Conservation (phyloP, 2,329 filamentous ascomycete genomes). For the Trichocomaceae sp. region DNA sequence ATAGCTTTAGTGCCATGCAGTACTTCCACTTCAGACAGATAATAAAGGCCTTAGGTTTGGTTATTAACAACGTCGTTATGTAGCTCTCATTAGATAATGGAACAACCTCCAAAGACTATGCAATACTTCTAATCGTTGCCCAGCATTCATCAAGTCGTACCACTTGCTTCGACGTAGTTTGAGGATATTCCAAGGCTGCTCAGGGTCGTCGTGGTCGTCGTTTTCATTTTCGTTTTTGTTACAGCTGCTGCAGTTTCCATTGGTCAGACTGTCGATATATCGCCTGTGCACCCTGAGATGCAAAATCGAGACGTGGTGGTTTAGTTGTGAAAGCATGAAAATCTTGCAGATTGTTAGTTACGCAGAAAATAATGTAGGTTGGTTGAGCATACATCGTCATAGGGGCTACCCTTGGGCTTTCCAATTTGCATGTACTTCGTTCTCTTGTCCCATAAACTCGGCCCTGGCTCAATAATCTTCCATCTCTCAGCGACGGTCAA, state of each 20-base stretch:
- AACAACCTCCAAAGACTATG: conserved; percentile 53
- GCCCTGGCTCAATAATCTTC: conserved; percentile 47
- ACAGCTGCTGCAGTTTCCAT: conserved; percentile 32
- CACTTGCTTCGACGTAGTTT: conserved; percentile 51
- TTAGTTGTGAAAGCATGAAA: conserved; percentile 56
- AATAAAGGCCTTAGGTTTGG: too few species aligned
- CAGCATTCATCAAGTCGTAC: conserved; percentile 52
- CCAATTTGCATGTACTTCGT: conserved; percentile 53
- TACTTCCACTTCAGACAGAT: too few species aligned
- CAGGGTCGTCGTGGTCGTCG: conserved; percentile 18
- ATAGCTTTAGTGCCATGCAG: too few species aligned
- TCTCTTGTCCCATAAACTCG: conserved; percentile 51
- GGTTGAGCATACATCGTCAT: conserved; percentile 47
- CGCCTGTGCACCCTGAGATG: conserved; percentile 51
- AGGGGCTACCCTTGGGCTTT: conserved; percentile 41
- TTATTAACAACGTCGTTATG: background rate
- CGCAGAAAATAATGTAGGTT: background rate
- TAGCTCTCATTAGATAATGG: conserved; percentile 44
- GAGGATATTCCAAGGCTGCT: conserved; percentile 46
- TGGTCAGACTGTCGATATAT: conserved; percentile 51
- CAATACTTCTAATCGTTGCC: conserved; percentile 52
- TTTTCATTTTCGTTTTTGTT: too few species aligned
- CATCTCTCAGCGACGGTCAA: conserved; percentile 46
- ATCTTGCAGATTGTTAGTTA: conserved; percentile 42
- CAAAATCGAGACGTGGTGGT: conserved; percentile 56